Percentiles rank a stretch among this genome's conserved stretches.
These are phyloP conservation scores for Cystobasidium slooffiae DNA, from an alignment of 1,284 basidiomycete species.

Conservation along the genomic window DNA sequence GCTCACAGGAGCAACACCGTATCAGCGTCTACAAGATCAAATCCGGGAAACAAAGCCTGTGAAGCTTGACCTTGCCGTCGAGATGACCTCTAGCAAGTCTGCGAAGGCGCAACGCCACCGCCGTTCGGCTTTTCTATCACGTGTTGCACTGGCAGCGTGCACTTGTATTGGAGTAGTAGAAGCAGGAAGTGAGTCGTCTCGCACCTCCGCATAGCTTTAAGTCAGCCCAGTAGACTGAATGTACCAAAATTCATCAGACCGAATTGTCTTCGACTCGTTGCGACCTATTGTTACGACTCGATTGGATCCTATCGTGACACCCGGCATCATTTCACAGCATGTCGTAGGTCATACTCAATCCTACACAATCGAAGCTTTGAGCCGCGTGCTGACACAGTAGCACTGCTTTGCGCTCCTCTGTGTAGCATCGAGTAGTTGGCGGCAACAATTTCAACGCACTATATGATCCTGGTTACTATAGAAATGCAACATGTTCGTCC, in stretches of 20 bases:
- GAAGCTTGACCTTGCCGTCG: too few species aligned
- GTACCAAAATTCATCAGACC: too few species aligned
- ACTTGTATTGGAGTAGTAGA: neutral
- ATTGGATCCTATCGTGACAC: conserved; percentile 37
- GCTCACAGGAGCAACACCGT: too few species aligned
- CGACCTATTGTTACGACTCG: conserved; percentile 30
- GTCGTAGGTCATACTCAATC: neutral
- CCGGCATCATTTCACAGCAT: conserved; percentile 38
- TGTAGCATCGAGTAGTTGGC: conserved; percentile 40
- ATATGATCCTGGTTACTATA: conserved; percentile 9
- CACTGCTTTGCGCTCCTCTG: neutral
- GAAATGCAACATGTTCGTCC: conserved; percentile 21
- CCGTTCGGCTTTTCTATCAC: conserved; percentile 5
- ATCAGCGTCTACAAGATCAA: too few species aligned
- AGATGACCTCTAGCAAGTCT: neutral
- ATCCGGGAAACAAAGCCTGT: too few species aligned
- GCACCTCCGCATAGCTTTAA: too few species aligned
- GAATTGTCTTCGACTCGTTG: conserved; percentile 34
- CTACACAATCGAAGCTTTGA: neutral
- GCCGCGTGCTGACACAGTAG: neutral
- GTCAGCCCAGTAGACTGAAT: too few species aligned
- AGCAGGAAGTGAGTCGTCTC: conserved; percentile 19
- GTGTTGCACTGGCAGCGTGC: conserved; percentile 11
- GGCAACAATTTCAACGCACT: conserved; percentile 34
- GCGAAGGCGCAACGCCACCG: conserved; percentile 12